Percentiles rank a stretch among this genome's conserved stretches.
phyloP scores from a whole-genome alignment of 2,329 filamentous ascomycete genomes.

The Diaporthe nobilis region DNA sequence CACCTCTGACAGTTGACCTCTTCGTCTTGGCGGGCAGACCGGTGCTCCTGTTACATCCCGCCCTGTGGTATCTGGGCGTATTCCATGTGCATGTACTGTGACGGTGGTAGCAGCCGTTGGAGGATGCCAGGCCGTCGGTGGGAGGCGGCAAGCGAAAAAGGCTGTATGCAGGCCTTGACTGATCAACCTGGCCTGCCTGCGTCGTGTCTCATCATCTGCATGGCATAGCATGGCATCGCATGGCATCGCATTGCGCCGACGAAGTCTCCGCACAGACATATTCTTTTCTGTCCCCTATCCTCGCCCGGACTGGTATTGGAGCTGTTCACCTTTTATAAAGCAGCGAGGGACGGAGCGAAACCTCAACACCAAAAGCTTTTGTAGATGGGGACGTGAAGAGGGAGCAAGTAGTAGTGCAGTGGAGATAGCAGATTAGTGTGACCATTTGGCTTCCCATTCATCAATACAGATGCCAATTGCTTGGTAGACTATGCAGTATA shows the following conservation, averaged over 20 bases:
- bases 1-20: not conserved
- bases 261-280: not conserved
- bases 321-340: not conserved
- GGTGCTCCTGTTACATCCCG: constrained; percentile 8
- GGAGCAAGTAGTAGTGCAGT: not conserved
- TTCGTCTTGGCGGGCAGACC: not conserved
- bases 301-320: not conserved
- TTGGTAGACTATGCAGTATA: constrained; percentile 12
- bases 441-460: not conserved
- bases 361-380: not conserved
- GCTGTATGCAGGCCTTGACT: not conserved
- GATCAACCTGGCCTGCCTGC: not conserved
- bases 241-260: not conserved
- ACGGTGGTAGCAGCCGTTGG: constrained; percentile 6
- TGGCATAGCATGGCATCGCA: not conserved
- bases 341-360: too few species aligned
- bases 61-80: not conserved
- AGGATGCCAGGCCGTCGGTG: too few species aligned
- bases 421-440: not conserved
- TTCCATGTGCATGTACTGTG: not conserved
- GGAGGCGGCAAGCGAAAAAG: not conserved
- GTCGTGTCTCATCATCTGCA: constrained; percentile 13
- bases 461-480: constrained; percentile 15
- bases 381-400: not conserved
- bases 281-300: not conserved